Evolutionary conservation across 306 rosid genomes (phyloP), one percentile per base, ranked within the genome.

Genomic region (Senna tora): DNA sequence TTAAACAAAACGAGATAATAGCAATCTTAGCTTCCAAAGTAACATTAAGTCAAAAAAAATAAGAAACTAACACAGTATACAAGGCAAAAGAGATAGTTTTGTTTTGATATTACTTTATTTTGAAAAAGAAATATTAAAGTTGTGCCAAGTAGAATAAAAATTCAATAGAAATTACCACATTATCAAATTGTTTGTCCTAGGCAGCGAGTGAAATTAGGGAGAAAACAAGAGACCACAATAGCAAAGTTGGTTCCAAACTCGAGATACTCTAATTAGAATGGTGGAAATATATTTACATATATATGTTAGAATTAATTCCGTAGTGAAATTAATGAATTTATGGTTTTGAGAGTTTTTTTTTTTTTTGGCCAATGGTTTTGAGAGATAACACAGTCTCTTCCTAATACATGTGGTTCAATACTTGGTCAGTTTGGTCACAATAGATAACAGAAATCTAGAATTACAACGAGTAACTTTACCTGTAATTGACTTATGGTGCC

Each of bases 71-170:
- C 39, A 3, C 30, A 36, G 39, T 36, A 5, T 16, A 19, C 12
- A 15, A 34, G 49, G 30, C 9, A 55, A 34, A 79, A 50, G 43
- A 73, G 34, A 52, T 9, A 46, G 20, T 71, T 9, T 16, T 32
- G 45, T 53, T 17, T 19, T 59, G 14, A 12, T 14, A 36, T 32
- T 32, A 13, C 7, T 57, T 28, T 20, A 25, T 25, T 25, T 25
- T 25, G 30, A 25, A n/a, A 58, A 58, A 7, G 8, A 30, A 72
- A 72, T n/a, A 16, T 22, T 0, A 14, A 39, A 49, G 17, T 65
- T 9, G 19, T 59, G 38, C 38, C 30, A 19, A 19, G n/a, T 2
- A 60, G 4, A 46, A 7, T 22, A 45, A 60, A 4, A 42, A 58
- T 9, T 55, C 34, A 73, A 53, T 55, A 32, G 47, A 11, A n/a